Evolutionary conservation across 2,329 filamentous ascomycete species (phyloP).

Genomic region (Diplodia sapinea): DNA sequence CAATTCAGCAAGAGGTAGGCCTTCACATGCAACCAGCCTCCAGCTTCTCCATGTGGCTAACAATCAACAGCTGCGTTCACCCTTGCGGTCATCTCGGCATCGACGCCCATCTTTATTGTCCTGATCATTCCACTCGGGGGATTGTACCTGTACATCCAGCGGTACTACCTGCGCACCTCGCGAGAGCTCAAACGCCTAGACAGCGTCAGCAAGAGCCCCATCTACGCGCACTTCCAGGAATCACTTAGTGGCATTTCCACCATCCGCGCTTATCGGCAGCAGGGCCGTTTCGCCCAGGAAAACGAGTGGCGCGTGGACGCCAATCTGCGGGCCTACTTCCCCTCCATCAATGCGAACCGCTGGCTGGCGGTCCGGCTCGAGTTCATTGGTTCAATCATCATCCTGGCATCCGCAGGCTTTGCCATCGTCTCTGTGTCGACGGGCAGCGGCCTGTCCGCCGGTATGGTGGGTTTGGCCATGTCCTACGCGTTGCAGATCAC

Average conservation of each 20-base stretch:
- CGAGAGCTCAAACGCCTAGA: conserved; percentile 95
- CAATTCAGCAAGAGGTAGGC: conserved; percentile 56
- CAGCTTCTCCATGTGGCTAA: conserved; percentile 16
- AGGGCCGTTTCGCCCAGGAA: conserved; percentile 84
- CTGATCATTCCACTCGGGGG: conserved; percentile 80
- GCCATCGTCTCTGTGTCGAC: conserved; percentile 78
- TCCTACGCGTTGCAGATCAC: conserved; percentile 98
- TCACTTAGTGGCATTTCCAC: conserved; percentile 92
- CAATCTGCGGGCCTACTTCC: conserved; percentile 92
- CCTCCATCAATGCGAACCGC: conserved; percentile 85
- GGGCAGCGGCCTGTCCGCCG: conserved; percentile 68
- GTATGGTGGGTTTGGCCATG: conserved; percentile 90
- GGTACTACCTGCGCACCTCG: conserved; percentile 95
- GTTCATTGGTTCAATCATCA: conserved; percentile 93
- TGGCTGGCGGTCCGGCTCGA: conserved; percentile 96
- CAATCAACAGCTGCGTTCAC: conserved; percentile 68
- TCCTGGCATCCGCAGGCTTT: conserved; percentile 82
- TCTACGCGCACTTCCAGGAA: conserved; percentile 98
- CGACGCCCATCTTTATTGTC: conserved; percentile 79
- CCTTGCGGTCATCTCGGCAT: conserved; percentile 79
- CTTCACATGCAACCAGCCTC: conserved; percentile 30
- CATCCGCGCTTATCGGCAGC: conserved; percentile 91
- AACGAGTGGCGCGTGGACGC: conserved; percentile 98
- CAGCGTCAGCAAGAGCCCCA: conserved; percentile 92
- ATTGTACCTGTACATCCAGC: conserved; percentile 90